These are phyloP conservation scores for Acer campestre DNA, from an alignment of 345 rosid species.

Conservation along the genomic window DNA sequence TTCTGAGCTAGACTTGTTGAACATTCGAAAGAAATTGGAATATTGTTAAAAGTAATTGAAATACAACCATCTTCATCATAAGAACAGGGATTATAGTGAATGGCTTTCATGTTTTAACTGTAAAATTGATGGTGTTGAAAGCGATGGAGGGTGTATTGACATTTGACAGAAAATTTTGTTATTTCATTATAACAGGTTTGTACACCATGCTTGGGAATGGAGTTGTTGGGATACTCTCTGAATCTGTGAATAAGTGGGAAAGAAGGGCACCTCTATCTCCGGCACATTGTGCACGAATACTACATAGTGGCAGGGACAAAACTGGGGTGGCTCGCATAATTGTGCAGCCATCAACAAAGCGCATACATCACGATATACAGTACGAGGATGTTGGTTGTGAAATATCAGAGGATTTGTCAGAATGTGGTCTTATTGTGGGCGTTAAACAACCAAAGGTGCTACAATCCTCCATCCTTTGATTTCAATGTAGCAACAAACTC, in stretches of 20 bases:
- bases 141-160: neutral
- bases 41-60: neutral
- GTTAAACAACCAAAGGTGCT: conserved; percentile 79
- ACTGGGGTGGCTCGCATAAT: conserved; percentile 78
- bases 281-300: conserved; percentile 83
- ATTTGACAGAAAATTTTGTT: neutral
- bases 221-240: conserved; percentile 82
- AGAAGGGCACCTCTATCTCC: conserved; percentile 90
- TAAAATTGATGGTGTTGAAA: neutral
- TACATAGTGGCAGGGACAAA: conserved; percentile 63
- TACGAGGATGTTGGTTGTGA: conserved; percentile 87
- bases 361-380: conserved; percentile 81
- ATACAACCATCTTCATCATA: neutral
- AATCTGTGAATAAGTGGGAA: conserved; percentile 88
- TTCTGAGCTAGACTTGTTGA: neutral
- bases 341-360: conserved; percentile 88
- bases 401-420: conserved; percentile 80
- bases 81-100: neutral
- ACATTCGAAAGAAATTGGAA: neutral
- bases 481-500: neutral
- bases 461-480: neutral
- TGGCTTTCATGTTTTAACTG: neutral
- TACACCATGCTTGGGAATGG: conserved; percentile 76
- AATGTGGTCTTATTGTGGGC: conserved; percentile 82
- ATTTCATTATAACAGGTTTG: conserved; percentile 16